phyloP scores from a whole-genome alignment of 2,329 filamentous ascomycete genomes.

The Microsporum ferrugineum region DNA sequence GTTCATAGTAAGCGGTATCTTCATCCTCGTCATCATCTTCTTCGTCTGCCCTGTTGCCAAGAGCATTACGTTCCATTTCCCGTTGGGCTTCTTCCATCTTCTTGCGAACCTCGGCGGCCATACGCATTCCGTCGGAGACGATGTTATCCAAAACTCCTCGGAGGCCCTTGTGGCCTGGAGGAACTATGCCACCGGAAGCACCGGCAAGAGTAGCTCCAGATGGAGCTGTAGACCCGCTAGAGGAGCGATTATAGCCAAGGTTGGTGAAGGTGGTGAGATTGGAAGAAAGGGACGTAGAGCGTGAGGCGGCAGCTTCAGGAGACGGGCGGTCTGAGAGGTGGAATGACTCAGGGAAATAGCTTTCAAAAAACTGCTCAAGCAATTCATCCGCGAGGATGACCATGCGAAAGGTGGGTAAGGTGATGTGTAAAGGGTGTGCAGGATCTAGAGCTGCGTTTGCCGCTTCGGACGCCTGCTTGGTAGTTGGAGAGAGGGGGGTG shows the following conservation, averaged over 20 bases:
- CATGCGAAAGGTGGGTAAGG: slow-evolving; percentile 96
- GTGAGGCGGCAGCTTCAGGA: slow-evolving; percentile 32
- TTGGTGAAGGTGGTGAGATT: slow-evolving; percentile 79
- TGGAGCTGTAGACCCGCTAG: slow-evolving; percentile 25
- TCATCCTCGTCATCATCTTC: slow-evolving; percentile 48
- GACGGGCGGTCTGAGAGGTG: slow-evolving; percentile 58
- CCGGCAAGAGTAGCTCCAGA: slow-evolving; percentile 35
- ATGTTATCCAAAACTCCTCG: slow-evolving; percentile 94
- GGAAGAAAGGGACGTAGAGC: slow-evolving; percentile 44
- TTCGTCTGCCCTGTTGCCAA: slow-evolving; percentile 59
- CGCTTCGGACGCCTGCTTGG: slow-evolving; percentile 58
- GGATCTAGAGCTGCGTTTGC: slow-evolving; percentile 89
- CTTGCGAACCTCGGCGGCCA: slow-evolving; percentile 80
- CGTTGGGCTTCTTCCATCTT: slow-evolving; percentile 92
- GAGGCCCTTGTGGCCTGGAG: slow-evolving; percentile 61
- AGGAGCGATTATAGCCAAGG: slow-evolving; percentile 43
- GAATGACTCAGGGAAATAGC: slow-evolving; percentile 86
- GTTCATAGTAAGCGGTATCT: slow-evolving; percentile 32
- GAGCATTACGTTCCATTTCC: slow-evolving; percentile 73
- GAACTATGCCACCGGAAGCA: slow-evolving; percentile 49
- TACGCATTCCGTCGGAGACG: slow-evolving; percentile 91
- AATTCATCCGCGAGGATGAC: slow-evolving; percentile 92
- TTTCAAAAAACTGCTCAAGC: slow-evolving; percentile 94
- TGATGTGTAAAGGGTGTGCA: slow-evolving; percentile 86
- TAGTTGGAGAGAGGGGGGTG: slow-evolving; percentile 34